phyloP scores from a whole-genome alignment of 2,329 filamentous ascomycete species.

The Fusarium citri region DNA sequence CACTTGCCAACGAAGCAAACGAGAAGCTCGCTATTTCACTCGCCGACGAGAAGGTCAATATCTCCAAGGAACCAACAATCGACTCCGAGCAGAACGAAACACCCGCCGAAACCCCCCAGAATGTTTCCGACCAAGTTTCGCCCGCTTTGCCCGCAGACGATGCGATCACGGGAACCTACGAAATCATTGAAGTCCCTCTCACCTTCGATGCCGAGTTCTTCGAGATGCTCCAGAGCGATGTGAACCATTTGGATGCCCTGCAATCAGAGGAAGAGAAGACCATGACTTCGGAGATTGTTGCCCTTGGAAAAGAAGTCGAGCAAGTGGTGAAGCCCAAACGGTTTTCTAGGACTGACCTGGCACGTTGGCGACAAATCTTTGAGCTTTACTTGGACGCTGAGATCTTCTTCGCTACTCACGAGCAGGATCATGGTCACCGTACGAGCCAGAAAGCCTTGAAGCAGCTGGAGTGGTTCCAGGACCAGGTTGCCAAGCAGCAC shows the following conservation, averaged over 20 bases:
- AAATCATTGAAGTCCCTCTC: conserved; percentile 77
- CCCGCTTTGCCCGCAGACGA: not conserved
- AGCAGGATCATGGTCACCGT: conserved; percentile 75
- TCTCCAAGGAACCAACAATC: not conserved
- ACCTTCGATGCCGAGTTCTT: conserved; percentile 86
- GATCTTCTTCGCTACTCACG: conserved; percentile 84
- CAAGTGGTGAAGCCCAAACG: conserved; percentile 72
- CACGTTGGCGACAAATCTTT: conserved; percentile 84
- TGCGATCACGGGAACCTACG: conserved; percentile 35
- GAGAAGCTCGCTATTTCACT: conserved; percentile 22
- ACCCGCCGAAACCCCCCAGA: not conserved
- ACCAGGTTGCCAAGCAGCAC: conserved; percentile 70
- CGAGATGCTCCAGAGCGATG: conserved; percentile 76
- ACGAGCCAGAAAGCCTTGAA: conserved; percentile 73
- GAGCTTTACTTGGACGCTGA: conserved; percentile 82
- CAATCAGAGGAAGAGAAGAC: conserved; percentile 73
- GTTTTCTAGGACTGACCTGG: conserved; percentile 74
- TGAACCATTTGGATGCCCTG: conserved; percentile 75
- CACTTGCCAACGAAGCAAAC: conserved; percentile 20
- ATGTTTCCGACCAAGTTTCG: not conserved
- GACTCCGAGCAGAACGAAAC: not conserved
- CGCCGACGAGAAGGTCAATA: not conserved
- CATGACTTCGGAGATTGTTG: conserved; percentile 71
- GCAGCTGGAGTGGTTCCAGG: conserved; percentile 78
- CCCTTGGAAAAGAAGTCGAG: conserved; percentile 73